These are phyloP conservation scores for Leptoxyphium fumago DNA, from an alignment of 2,329 filamentous ascomycete species.

Conservation along the genomic window DNA sequence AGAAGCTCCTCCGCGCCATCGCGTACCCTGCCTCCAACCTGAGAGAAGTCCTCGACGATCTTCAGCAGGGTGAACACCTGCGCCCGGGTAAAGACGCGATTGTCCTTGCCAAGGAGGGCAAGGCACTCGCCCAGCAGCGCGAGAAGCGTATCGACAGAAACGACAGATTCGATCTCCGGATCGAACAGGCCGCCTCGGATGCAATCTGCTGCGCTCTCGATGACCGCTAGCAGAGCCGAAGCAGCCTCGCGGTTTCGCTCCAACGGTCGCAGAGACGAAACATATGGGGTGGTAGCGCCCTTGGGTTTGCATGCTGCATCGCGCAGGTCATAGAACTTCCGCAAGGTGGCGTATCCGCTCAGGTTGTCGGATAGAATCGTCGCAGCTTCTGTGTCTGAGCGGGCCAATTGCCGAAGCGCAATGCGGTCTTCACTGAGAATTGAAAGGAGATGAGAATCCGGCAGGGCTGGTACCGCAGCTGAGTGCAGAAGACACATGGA, in stretches of 20 bases:
- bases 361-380: constrained; percentile 71
- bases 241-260: constrained; percentile 56
- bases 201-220: constrained; percentile 74
- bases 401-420: constrained; percentile 56
- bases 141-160: constrained; percentile 76
- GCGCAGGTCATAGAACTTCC: constrained; percentile 79
- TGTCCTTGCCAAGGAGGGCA: constrained; percentile 52
- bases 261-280: constrained; percentile 34
- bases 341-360: constrained; percentile 81
- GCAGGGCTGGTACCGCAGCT: constrained; percentile 55
- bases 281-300: not conserved
- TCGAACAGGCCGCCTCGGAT: constrained; percentile 87
- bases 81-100: constrained; percentile 12
- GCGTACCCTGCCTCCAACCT: constrained; percentile 12
- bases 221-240: constrained; percentile 62
- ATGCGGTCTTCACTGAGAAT: constrained; percentile 59
- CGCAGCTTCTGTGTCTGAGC: constrained; percentile 66
- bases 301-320: constrained; percentile 33
- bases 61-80: constrained; percentile 15
- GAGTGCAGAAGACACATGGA: constrained; percentile 80
- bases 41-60: constrained; percentile 17
- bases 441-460: constrained; percentile 52
- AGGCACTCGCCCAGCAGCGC: constrained; percentile 72
- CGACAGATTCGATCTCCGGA: constrained; percentile 61
- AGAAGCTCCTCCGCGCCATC: constrained; percentile 16